Evolutionary conservation across 805 yeast species (phyloP), one percentile per base, ranked within the genome.

Genomic region (Metschnikowia baotianmanensis): DNA sequence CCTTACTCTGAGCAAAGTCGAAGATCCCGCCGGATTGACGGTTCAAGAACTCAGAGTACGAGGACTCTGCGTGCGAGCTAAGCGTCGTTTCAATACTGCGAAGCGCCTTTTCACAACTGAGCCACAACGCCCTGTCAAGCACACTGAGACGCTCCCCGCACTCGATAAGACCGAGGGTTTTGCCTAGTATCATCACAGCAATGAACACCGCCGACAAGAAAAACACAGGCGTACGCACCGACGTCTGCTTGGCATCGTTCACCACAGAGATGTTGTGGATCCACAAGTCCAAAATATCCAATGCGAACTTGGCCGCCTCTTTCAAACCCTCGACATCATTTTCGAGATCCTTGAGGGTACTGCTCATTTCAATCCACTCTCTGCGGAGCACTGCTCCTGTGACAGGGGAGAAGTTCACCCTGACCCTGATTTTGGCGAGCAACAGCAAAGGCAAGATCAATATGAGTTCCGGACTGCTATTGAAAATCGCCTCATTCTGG

Each of bases 161-260:
- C 51, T 85, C 93, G 16, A 82, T 65, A 5, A 72, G 63, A 41
- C 72, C 69, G 48, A 84, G 60, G 51, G 76, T 82, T 51, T 82
- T 86, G 2, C 87, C 77, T 38, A 83, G 71, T 25, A 84, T 63
- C 39, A 83, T 62, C 10, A 80, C 65, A 1, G 88, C 67, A 1
- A 83, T 76, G 53, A 82, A 82, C 20, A 83, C 72, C 56, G 88
- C 81, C 1, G 88, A 80, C 22, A 83, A 73, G 53, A 85, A 82
- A 58, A 82, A 83, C 20, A 83, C 83, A 1, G 93, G 93, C 0
- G 91, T 83, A 48, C 88, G 67, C 23, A 83, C 72, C 1, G 86
- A 78, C 0, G 85, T 78, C 55, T 78, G 76, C 47, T 78, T 82
- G 1, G 84, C 80, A 56, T 82, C 83, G 38, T 76, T 75, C 21